Evolutionary conservation across 306 rosid genomes (phyloP), one percentile per base, ranked within the genome.

Genomic region (Rosa lucieae): DNA sequence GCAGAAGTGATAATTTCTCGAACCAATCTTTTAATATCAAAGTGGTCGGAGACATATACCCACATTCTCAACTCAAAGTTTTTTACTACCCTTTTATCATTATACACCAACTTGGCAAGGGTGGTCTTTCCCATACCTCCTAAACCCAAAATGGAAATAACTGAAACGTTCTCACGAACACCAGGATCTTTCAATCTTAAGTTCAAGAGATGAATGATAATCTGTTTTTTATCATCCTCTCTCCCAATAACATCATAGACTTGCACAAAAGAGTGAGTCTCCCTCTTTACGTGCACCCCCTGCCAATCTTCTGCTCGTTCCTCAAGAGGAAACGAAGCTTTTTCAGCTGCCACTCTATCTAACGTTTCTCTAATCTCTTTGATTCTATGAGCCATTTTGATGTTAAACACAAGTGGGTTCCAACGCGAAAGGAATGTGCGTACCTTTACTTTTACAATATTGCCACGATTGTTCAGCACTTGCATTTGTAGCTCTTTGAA

Each of bases 111-210:
- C 39, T 80, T 74, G 35, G 65, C 21, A 5, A 81, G 77, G n/a
- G 80, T 62, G 3, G 84, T 69, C 77, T 81, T 80, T 37, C 83
- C 79, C 59, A 74, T 42, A 10, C 79, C 83, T 9, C 69, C 79
- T 51, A 74, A 23, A 0, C 83, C 83, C 5, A 6, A 15, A 1
- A 74, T 73, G 9, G 80, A 67, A 58, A 76, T 40, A 40, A 81
- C 77, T 5, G 73, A 58, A 11, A 67, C 17, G 5, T 5, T 11
- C 5, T 40, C 67, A 42, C 6, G 49, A 32, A 21, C 46, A 70
- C 14, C 42, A 32, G 18, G 11, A 65, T 69, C 55, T 69, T 56
- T 58, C 66, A 59, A 39, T 18, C 46, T 56, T 63, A 74, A 74
- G 68, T 74, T 74, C 42, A 74, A 74, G 67, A 70, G 44, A 29